Percentiles rank a stretch among this genome's conserved stretches.
phyloP scores from a whole-genome alignment of 345 rosid species.

The Tarenaya hassleriana region DNA sequence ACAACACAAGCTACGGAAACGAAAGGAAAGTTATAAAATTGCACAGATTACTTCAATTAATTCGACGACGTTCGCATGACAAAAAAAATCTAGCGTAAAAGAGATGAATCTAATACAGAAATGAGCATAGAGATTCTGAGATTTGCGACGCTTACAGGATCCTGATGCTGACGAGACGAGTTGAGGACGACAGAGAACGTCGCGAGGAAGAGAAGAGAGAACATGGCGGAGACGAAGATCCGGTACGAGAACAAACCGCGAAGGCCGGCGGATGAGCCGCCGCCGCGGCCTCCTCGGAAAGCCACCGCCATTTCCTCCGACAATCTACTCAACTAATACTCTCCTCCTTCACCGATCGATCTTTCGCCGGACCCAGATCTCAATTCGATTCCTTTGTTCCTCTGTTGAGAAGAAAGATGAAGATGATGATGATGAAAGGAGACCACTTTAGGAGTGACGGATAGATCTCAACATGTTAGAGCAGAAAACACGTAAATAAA shows the following conservation, averaged over 20 bases:
- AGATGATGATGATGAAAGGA: too few species aligned
- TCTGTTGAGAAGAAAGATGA: background rate
- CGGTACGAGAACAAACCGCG: conserved; percentile 69
- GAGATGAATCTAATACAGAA: background rate
- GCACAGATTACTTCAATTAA: background rate
- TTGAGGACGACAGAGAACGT: conserved; percentile 71
- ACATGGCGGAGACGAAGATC: conserved; percentile 78
- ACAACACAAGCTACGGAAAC: background rate
- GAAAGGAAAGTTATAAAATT: background rate
- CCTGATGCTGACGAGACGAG: conserved; percentile 38
- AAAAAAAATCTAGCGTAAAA: background rate
- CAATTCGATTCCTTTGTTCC: conserved; percentile 1
- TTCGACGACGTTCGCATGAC: background rate
- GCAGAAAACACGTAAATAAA: conserved; percentile 19
- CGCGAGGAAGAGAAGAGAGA: conserved; percentile 69
- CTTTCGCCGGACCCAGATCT: conserved; percentile 19
- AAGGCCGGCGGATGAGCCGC: conserved; percentile 39
- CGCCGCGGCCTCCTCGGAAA: conserved; percentile 62
- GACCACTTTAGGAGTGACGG: conserved; percentile 23
- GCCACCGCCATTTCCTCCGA: conserved; percentile 59
- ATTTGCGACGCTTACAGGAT: conserved; percentile 38
- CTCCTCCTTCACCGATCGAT: conserved; percentile 11
- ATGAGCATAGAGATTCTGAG: background rate
- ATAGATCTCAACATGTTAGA: conserved; percentile 27
- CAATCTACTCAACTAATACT: background rate